Percentiles rank a stretch among this genome's conserved stretches.
phyloP scores from a whole-genome alignment of 2,329 filamentous ascomycete genomes.

The Colletotrichum sp. region DNA sequence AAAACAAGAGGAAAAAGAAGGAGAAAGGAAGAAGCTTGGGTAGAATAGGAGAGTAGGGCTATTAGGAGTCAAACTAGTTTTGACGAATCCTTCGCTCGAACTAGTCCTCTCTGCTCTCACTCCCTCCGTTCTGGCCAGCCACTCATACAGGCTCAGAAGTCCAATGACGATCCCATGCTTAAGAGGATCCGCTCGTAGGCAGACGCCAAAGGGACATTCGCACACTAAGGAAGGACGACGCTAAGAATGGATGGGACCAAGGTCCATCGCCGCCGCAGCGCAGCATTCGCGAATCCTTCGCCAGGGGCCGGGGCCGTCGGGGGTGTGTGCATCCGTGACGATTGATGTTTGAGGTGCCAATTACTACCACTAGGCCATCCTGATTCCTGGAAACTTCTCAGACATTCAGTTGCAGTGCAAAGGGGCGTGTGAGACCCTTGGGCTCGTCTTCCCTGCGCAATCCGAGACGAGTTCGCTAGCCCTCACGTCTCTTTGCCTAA shows the following conservation, averaged over 20 bases:
- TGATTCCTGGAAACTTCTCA: background rate
- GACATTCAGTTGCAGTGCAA: background rate
- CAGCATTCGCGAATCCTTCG: slow-evolving; percentile 12
- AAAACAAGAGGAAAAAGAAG: background rate
- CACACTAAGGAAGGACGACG: background rate
- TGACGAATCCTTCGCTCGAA: background rate
- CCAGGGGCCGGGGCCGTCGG: background rate
- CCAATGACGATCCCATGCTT: background rate
- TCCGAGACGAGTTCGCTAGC: background rate
- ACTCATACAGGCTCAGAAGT: background rate
- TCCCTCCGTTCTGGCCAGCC: background rate
- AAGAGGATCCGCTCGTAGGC: background rate
- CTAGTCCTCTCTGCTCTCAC: background rate
- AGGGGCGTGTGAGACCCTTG: background rate
- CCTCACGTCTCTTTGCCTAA: background rate
- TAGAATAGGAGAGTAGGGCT: background rate
- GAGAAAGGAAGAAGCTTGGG: background rate
- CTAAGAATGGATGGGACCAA: background rate
- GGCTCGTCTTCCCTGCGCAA: background rate
- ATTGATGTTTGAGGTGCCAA: no score
- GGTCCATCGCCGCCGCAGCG: background rate
- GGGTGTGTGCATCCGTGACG: background rate
- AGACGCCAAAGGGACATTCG: background rate
- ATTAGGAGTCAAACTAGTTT: background rate
- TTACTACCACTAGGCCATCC: no score